Percentiles rank a stretch among this genome's conserved stretches.
These are phyloP conservation scores for Gossypium aridum DNA, from an alignment of 441 rosid genomes.

Conservation along the genomic window DNA sequence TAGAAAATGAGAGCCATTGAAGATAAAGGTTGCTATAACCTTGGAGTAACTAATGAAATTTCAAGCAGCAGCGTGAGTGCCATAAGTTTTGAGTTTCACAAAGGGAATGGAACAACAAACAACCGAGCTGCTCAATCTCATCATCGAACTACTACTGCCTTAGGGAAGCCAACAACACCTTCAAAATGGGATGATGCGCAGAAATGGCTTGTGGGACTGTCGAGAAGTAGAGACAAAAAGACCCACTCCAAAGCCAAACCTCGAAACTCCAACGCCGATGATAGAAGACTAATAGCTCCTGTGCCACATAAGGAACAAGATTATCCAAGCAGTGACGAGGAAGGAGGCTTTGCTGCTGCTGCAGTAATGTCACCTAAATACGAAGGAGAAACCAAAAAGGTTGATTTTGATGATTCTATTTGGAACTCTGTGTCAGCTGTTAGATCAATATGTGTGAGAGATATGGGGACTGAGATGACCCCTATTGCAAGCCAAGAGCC, in stretches of 20 bases:
- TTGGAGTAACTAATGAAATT: conserved; percentile 56
- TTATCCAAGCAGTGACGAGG: conserved; percentile 45
- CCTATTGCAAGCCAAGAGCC: conserved; percentile 92
- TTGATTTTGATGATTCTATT: conserved; percentile 53
- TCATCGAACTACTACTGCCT: conserved; percentile 45
- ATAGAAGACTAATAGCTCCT: conserved; percentile 76
- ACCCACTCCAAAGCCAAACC: conserved; percentile 40
- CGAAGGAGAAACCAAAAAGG: conserved; percentile 61
- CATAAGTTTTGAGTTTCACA: conserved; percentile 66
- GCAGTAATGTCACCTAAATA: conserved; percentile 1
- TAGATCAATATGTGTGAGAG: conserved; percentile 76
- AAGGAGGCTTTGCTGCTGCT: conserved; percentile 23
- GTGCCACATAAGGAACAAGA: conserved; percentile 67
- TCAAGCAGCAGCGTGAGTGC: conserved; percentile 24
- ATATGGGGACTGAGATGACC: conserved; percentile 99
- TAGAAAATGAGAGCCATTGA: conserved; percentile 70
- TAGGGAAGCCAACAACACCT: conserved; percentile 74
- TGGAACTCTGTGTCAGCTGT: conserved; percentile 36
- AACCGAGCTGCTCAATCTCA: conserved; percentile 39
- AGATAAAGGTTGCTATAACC: conserved; percentile 52
- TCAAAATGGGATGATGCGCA: conserved; percentile 96
- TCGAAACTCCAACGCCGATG: conserved; percentile 85
- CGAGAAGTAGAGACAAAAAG: conserved; percentile 34
- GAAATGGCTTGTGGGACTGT: conserved; percentile 81
- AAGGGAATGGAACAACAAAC: conserved; percentile 39